phyloP scores from a whole-genome alignment of 148 eudicot genomes.

The Talinum fruticosum region DNA sequence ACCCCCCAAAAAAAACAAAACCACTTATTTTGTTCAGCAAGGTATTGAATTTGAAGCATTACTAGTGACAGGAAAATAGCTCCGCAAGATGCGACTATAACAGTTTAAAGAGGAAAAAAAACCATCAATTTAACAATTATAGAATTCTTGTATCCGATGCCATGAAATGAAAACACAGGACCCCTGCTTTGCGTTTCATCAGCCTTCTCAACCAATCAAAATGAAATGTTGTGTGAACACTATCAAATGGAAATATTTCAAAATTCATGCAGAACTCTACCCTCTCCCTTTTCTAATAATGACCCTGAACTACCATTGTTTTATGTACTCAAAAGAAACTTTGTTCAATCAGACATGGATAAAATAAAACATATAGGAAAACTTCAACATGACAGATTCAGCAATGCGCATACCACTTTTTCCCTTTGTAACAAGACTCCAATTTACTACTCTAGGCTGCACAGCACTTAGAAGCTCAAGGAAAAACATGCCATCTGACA shows the following conservation, averaged over 20 bases:
- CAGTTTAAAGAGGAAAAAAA: too few species aligned
- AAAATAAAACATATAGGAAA: neutral
- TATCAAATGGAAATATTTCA: neutral
- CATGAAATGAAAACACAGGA: neutral
- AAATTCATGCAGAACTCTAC: neutral
- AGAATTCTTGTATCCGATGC: neutral
- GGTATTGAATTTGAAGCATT: too few species aligned
- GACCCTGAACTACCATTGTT: neutral
- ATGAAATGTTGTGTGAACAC: too few species aligned
- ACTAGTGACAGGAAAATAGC: too few species aligned
- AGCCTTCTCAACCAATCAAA: neutral
- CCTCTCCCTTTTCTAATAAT: neutral
- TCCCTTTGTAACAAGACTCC: slow-evolving; percentile 98
- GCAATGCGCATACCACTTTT: slow-evolving; percentile 58
- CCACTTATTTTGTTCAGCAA: too few species aligned
- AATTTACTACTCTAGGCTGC: slow-evolving; percentile 86
- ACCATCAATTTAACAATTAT: neutral
- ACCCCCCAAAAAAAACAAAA: too few species aligned
- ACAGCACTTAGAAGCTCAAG: slow-evolving; percentile 95
- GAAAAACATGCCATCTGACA: slow-evolving; percentile 84
- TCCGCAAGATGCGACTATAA: too few species aligned
- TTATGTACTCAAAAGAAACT: slow-evolving; percentile 1
- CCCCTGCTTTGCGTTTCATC: neutral
- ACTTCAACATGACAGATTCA: neutral
- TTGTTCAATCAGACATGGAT: neutral